phyloP scores from a whole-genome alignment of 345 rosid genomes.

The Balakata baccata region DNA sequence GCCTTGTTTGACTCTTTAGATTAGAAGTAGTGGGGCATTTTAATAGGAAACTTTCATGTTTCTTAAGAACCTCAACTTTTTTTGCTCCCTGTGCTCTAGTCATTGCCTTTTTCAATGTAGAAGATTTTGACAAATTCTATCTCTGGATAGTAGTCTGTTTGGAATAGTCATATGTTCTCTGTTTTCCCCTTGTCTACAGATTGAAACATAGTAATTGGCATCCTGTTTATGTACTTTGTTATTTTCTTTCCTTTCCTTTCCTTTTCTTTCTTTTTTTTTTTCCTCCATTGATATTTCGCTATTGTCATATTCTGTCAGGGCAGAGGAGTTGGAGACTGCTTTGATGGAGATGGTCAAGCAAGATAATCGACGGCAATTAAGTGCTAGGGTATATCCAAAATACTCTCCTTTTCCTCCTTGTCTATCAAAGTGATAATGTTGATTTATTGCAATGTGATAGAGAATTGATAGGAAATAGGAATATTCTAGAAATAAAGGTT shows the following conservation, averaged over 20 bases:
- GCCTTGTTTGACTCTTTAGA: not conserved
- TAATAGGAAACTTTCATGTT: not conserved
- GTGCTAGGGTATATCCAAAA: conserved; percentile 66
- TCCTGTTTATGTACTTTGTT: not conserved
- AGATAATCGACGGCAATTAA: conserved; percentile 88
- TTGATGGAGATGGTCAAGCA: conserved; percentile 99
- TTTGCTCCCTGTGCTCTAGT: not conserved
- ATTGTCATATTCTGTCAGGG: conserved; percentile 47
- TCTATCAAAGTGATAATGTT: not conserved
- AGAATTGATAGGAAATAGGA: too few species aligned
- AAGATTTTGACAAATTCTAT: not conserved
- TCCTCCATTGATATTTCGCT: conserved; percentile 6
- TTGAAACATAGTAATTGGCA: not conserved
- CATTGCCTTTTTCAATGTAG: not conserved
- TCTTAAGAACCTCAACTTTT: not conserved
- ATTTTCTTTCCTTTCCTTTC: conserved; percentile 3
- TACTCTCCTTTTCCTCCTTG: not conserved
- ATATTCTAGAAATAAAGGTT: too few species aligned
- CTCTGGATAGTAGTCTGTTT: too few species aligned
- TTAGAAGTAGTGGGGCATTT: not conserved
- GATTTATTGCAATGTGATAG: too few species aligned
- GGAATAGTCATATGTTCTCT: not conserved
- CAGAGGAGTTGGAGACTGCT: conserved; percentile 99
- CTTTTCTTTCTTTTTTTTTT: too few species aligned
- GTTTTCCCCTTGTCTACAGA: not conserved